A percentile compares a stretch with the other conserved stretches of the same genome.
Evolutionary conservation across 208 protist genomes (phyloP).

Genomic region (Herpetomonas muscarum): DNA sequence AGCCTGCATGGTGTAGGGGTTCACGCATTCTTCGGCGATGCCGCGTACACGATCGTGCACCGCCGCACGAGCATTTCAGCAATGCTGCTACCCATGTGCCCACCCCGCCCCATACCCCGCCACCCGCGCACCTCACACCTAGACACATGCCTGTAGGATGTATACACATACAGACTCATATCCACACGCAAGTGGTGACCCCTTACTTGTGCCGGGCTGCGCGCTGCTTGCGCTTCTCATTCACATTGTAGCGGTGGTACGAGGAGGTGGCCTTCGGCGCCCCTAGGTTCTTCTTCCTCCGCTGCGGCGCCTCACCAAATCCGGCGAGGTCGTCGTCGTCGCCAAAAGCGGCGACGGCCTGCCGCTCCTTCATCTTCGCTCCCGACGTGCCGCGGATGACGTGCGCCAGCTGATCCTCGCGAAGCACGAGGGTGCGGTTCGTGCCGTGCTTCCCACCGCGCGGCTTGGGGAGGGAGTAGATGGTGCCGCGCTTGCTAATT

Average conservation of each 20-base stretch:
- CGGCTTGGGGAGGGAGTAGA: conserved; percentile 86
- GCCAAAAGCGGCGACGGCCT: conserved; percentile 20
- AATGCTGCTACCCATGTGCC: no score
- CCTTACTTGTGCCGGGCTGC: conserved; percentile 60
- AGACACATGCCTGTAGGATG: no score
- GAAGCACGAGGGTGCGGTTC: conserved; percentile 80
- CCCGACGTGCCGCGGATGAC: conserved; percentile 63
- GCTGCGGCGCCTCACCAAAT: conserved; percentile 61
- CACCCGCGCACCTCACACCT: no score
- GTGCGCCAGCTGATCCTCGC: conserved; percentile 89
- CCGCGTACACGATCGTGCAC: no score
- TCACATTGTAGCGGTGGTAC: conserved; percentile 89
- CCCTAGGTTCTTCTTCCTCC: conserved; percentile 57
- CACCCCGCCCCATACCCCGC: no score
- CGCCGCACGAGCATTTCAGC: no score
- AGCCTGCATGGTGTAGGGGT: no score
- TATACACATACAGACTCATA: neutral
- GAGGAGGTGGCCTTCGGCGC: conserved; percentile 59
- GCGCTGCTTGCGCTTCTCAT: conserved; percentile 83
- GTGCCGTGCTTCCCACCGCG: conserved; percentile 83
- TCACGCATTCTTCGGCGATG: no score
- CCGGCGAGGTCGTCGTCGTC: conserved; percentile 61
- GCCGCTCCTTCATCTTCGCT: conserved; percentile 49
- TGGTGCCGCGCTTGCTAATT: conserved; percentile 82
- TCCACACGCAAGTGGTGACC: conserved; percentile 3